Base-by-base conservation (phyloP, 805 yeast species). In the Zygosaccharomyces bisporus region DNA sequence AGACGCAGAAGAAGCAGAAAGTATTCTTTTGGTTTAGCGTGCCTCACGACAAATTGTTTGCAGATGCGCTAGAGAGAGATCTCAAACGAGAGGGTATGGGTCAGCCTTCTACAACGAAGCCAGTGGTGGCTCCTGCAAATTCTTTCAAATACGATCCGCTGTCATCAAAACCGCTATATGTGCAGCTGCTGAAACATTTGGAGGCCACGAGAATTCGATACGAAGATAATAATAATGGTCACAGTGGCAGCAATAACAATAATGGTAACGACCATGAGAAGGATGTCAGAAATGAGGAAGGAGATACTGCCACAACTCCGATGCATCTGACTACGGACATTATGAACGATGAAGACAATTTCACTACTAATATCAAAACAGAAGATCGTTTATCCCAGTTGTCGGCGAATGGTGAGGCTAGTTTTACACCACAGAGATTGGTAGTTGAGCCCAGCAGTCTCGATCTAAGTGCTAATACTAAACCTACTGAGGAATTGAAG, bases 11-110 rank as follows among this genome's bases (percentile, higher is more conserved):
- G 74, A 91, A 93, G 59, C 99, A 91, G 63, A 91, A 93, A 60
- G 97, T 91, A 34, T 91, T 91, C 62, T 88, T 84, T 64, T 93
- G 98, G 98, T 89, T 86, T 63, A 84, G 90, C 59, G 97, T 93
- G 7, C 93, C 93, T 18, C 98, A 91, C 65, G 96, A 90, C 60
- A 81, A 84, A 60, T 70, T 91, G 34, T 90, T 93, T 75, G 80
- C 88, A 2, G 98, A 93, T 65, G 97, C 97, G 0, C 68, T 93
- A 35, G 97, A 90, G 62, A 74, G 98, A 55, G 98, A 93, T 62
- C 67, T 90, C 59, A 89, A 87, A 66, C 81, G 85, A 54, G 96
- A 90, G 60, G 61, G 70, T 42, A 55, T 72, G 13, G 70, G 71
- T 39, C 87, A 81, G 34, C 68, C 68, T 5, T 76, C 93, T 2